A percentile compares a stretch with the other conserved stretches of the same genome.
Conservation (phyloP, 371 early-diverging fungal genomes). For the Rhizopus delemar region DNA sequence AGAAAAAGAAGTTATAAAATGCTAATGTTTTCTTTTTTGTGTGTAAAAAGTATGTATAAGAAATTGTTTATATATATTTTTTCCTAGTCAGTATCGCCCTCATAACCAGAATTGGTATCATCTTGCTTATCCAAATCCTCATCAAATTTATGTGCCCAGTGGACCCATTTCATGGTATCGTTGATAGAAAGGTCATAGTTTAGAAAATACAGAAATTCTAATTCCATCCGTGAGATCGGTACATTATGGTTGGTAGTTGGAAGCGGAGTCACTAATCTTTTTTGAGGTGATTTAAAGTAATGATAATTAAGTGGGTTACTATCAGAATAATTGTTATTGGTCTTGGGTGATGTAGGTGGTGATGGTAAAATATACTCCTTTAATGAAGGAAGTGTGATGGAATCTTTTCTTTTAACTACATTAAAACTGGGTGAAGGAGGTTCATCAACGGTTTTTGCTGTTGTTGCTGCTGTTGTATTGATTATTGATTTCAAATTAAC, state of each 20-base stretch:
- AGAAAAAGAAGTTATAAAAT: too few species aligned
- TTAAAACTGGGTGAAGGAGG: neutral
- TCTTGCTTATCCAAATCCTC: conserved; percentile 9
- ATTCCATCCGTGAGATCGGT: conserved; percentile 48
- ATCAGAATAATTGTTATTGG: conserved; percentile 5
- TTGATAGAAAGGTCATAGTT: conserved; percentile 40
- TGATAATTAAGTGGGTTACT: conserved; percentile 25
- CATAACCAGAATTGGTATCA: conserved; percentile 11
- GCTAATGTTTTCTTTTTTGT: too few species aligned
- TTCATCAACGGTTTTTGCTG: neutral
- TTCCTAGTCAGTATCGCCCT: conserved; percentile 9
- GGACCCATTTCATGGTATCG: conserved; percentile 23
- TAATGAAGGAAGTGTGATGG: conserved; percentile 6
- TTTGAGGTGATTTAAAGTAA: conserved; percentile 19
- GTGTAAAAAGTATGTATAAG: too few species aligned
- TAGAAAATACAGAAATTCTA: conserved; percentile 53
- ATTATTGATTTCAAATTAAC: conserved; percentile 27
- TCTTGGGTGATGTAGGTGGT: conserved; percentile 30
- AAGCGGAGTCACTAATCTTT: neutral
- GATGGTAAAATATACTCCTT: conserved; percentile 14
- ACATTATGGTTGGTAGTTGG: conserved; percentile 5
- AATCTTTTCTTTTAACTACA: neutral
- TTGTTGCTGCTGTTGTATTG: neutral
- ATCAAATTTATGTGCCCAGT: conserved; percentile 35
- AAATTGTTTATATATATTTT: too few species aligned